phyloP scores from a whole-genome alignment of 805 yeast species.

The Hanseniaspora meyeri region DNA sequence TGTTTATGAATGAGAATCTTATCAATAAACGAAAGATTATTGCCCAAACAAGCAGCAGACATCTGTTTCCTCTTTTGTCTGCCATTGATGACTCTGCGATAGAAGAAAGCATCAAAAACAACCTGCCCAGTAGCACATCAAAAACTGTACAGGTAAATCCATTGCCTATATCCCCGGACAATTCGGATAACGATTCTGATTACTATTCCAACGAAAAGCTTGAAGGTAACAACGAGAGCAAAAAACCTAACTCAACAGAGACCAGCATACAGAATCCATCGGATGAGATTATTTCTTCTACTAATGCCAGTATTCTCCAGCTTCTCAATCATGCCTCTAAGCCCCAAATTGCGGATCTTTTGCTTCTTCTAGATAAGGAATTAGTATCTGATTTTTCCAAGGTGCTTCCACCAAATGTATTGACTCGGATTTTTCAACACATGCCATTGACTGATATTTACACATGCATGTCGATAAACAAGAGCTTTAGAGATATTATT shows the following conservation, averaged over 20 bases:
- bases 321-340: slow-evolving; percentile 27
- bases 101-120: background rate
- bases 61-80: background rate
- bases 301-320: background rate
- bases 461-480: slow-evolving; percentile 51
- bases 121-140: background rate
- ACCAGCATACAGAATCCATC: too few species aligned
- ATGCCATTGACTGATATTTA: slow-evolving; percentile 54
- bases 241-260: background rate
- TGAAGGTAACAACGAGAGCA: slow-evolving; percentile 23
- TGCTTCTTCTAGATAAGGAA: slow-evolving; percentile 38
- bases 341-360: slow-evolving; percentile 47
- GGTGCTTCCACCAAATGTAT: slow-evolving; percentile 62
- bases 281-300: background rate
- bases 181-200: background rate
- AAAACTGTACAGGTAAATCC: slow-evolving; percentile 15
- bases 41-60: slow-evolving; percentile 2
- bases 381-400: slow-evolving; percentile 64
- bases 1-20: slow-evolving; percentile 5
- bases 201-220: slow-evolving; percentile 17
- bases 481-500: slow-evolving; percentile 56
- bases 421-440: slow-evolving; percentile 49
- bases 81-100: background rate
- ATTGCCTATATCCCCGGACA: slow-evolving; percentile 19
- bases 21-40: background rate